Conservation (phyloP, 2,329 filamentous ascomycete species). For the Colletotrichum trifolii region DNA sequence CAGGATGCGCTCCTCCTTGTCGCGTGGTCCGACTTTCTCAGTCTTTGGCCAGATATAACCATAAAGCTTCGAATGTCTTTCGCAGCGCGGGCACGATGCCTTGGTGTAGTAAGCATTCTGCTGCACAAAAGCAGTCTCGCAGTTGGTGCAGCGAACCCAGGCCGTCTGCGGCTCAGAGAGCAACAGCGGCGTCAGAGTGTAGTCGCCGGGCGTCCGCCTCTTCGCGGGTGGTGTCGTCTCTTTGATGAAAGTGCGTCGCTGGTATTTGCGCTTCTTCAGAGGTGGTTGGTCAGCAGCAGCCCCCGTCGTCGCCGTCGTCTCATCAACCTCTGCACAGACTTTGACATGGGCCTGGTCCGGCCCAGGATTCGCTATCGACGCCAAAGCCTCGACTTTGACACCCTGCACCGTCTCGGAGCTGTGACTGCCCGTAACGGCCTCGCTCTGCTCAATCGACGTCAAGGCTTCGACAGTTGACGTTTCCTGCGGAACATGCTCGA, state of each 20-base stretch:
- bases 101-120: conserved; percentile 87
- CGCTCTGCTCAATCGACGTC: conserved; percentile 22
- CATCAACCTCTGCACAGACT: conserved; percentile 33
- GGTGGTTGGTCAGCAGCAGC: conserved; percentile 26
- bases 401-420: conserved; percentile 25
- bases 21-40: conserved; percentile 78
- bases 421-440: conserved; percentile 9
- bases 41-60: conserved; percentile 98
- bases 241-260: conserved; percentile 47
- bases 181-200: conserved; percentile 81
- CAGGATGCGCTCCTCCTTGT: conserved; percentile 77
- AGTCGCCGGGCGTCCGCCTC: conserved; percentile 76
- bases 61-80: conserved; percentile 95
- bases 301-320: conserved; percentile 26
- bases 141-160: conserved; percentile 92
- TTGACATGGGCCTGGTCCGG: conserved; percentile 19
- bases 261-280: conserved; percentile 48
- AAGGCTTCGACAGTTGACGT: conserved; percentile 13
- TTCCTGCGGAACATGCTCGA: conserved; percentile 5
- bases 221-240: conserved; percentile 47
- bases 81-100: conserved; percentile 89
- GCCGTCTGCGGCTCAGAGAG: conserved; percentile 79
- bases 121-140: conserved; percentile 85
- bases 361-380: conserved; percentile 27
- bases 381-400: conserved; percentile 18